Conservation (phyloP, 345 rosid species). For the Eutrema heterophyllum region DNA sequence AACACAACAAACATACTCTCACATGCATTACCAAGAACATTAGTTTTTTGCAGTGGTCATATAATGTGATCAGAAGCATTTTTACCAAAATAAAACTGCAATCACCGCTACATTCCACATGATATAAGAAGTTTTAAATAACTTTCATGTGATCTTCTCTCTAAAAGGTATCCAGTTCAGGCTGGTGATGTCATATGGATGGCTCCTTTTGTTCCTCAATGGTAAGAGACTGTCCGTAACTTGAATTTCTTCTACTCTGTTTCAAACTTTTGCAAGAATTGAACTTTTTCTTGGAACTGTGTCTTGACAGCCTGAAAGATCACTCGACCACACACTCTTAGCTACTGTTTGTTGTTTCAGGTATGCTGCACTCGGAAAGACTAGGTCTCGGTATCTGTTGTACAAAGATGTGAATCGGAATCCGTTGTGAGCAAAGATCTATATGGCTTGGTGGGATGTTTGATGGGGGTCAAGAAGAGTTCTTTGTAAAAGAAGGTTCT, state of each 20-base stretch:
- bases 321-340: conserved; percentile 7
- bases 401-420: conserved; percentile 88
- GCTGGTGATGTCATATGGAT: conserved; percentile 96
- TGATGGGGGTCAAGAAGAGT: not conserved
- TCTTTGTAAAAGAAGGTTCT: not conserved
- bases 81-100: not conserved
- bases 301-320: not conserved
- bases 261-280: not conserved
- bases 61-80: not conserved
- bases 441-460: conserved; percentile 3
- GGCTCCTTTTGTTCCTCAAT: conserved; percentile 98
- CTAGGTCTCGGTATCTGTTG: conserved; percentile 55
- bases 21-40: not conserved
- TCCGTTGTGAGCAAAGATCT: conserved; percentile 34
- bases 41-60: not conserved
- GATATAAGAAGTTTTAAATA: not conserved
- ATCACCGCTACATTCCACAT: not conserved
- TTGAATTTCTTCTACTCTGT: not conserved
- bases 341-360: conserved; percentile 32
- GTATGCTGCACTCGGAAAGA: conserved; percentile 86
- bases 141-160: not conserved
- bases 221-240: conserved; percentile 40
- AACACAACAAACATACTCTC: not conserved
- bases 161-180: conserved; percentile 81
- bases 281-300: not conserved